A percentile compares a stretch with the other conserved stretches of the same genome.
phyloP scores from a whole-genome alignment of 164 flowering plant genomes.

The Vitis cinerea region DNA sequence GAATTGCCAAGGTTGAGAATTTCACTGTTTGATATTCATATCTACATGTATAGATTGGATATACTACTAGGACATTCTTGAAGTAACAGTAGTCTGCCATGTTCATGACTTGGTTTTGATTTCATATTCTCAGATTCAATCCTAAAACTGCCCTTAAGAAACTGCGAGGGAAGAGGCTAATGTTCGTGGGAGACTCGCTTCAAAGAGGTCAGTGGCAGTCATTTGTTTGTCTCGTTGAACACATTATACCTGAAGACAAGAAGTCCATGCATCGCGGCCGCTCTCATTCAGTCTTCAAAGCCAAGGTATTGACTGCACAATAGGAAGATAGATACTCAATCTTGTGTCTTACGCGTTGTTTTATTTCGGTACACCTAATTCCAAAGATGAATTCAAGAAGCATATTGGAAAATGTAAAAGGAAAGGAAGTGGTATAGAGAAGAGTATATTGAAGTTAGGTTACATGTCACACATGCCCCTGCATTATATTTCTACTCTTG shows the following conservation, averaged over 20 bases:
- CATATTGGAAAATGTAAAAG: too few relatives aligned
- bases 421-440: too few relatives aligned
- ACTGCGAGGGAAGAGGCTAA: conserved; percentile 75
- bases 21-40: background rate
- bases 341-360: too few relatives aligned
- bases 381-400: too few relatives aligned
- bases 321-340: too few relatives aligned
- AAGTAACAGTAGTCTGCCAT: too few relatives aligned
- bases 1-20: conserved; percentile 59
- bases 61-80: too few relatives aligned
- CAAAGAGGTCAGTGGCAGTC: conserved; percentile 91
- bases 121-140: conserved; percentile 53
- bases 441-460: too few relatives aligned
- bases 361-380: too few relatives aligned
- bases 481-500: too few relatives aligned
- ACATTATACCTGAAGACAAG: conserved; percentile 49
- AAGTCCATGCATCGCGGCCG: conserved; percentile 63
- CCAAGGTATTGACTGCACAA: conserved; percentile 44
- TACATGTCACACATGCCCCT: too few relatives aligned
- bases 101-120: background rate
- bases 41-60: too few relatives aligned
- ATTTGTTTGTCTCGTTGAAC: conserved; percentile 78
- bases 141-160: conserved; percentile 52
- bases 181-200: conserved; percentile 92
- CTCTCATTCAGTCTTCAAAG: conserved; percentile 59